Percentiles rank a stretch among this genome's conserved stretches.
phyloP scores from a whole-genome alignment of 805 yeast species.

The Hanseniaspora clermontiae region DNA sequence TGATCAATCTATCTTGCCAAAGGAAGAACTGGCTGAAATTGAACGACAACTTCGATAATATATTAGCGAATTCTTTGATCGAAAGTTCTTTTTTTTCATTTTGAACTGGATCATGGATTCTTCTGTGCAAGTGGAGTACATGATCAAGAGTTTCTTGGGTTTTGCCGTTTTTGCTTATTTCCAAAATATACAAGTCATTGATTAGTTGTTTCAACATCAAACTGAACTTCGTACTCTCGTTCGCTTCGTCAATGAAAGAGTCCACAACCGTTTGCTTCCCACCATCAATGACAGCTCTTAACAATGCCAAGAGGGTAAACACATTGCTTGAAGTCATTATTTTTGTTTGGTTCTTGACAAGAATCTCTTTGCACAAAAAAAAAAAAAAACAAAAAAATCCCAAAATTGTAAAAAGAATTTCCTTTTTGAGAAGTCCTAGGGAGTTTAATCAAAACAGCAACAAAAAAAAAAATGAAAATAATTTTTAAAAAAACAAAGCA shows the following conservation, averaged over 20 bases:
- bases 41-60: not conserved
- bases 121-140: not conserved
- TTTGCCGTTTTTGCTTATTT: not conserved
- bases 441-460: not conserved
- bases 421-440: not conserved
- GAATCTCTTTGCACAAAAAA: not conserved
- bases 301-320: not conserved
- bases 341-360: too few species aligned
- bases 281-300: not conserved
- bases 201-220: not conserved
- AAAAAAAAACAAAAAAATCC: not conserved
- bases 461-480: too few species aligned
- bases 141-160: not conserved
- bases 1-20: conserved; percentile 8
- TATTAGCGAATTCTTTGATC: not conserved
- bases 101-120: not conserved
- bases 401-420: not conserved
- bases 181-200: conserved; percentile 1
- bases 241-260: not conserved
- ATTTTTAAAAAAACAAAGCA: not conserved
- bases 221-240: not conserved
- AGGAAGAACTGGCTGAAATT: conserved; percentile 1
- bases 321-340: not conserved
- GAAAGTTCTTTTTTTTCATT: not conserved
- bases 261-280: not conserved